Base-by-base conservation (phyloP, 257 asterid species). In the Craterostigma plantagineum region DNA sequence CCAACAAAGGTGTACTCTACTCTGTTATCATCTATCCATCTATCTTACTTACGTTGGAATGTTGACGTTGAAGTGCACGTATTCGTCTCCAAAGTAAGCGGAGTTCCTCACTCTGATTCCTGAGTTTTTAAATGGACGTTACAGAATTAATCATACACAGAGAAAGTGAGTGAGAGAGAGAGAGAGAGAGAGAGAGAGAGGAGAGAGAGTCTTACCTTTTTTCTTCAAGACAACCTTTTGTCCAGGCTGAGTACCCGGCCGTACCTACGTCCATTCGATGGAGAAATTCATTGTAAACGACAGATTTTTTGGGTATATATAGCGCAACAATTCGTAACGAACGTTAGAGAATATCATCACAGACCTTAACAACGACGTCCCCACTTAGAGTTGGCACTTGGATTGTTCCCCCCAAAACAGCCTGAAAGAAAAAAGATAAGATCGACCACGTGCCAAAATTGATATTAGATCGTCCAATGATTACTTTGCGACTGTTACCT, bases 341-440 rank as follows among this genome's bases (percentile, higher is more conserved):
- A 4, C 12, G 15, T 9, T 39, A 10, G 23, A 13, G 6, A 16
- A 7, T 16, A 36, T 45, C 33, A 49, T 18, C 46, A 34, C 69
- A 34, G 42, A 86, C 97, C 97, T 81, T 86, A 43, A 86, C 87
- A 34, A 86, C 87, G 16, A 81, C 85, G 69, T 81, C 81, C 38
- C 97, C 97, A 2, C 72, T 56, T 63, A 86, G 68, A 41, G 97
- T 86, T 47, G 97, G 97, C 56, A 86, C 93, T 65, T 69, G 91
- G 48, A 71, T 68, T 16, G 91, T 81, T 51, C 97, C 97, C 59
- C 97, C 94, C 66, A 86, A 63, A 50, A 86, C 71, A 61, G 97
- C 97, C 94, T 86, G 91, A 63, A 70, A 34, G 23, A 47, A 27
- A 63, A n/a, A n/a, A 23, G 2, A 23, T 23, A 23, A 23, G 4